Conservation (phyloP, 768 basidiomycete genomes). For the Mycena rebaudengoi region DNA sequence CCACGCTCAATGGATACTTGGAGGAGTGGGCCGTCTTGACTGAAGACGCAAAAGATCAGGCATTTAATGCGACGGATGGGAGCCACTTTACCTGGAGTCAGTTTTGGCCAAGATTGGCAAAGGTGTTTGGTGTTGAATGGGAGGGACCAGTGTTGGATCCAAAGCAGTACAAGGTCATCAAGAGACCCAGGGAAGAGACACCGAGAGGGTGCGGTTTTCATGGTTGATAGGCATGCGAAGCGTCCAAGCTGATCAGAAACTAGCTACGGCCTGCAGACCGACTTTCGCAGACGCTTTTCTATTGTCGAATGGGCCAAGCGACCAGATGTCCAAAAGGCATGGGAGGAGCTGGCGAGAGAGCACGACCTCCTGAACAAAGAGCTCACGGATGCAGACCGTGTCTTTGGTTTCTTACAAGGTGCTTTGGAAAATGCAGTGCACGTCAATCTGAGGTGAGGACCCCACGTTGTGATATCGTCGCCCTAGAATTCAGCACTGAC, state of each 20-base stretch:
- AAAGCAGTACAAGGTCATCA: not conserved
- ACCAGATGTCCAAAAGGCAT: not conserved
- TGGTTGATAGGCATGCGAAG: not conserved
- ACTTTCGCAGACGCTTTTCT: not conserved
- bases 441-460: not conserved
- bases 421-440: not conserved
- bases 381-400: not conserved
- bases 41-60: not conserved
- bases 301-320: not conserved
- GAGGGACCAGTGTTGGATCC: not conserved
- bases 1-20: not conserved
- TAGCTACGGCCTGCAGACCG: not conserved
- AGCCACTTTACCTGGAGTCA: not conserved
- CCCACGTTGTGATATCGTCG: not conserved
- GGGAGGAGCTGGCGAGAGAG: not conserved
- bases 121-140: not conserved
- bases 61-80: not conserved
- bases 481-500: not conserved
- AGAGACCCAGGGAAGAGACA: not conserved
- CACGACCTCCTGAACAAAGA: not conserved
- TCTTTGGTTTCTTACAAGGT: not conserved
- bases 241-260: not conserved
- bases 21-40: not conserved
- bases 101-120: not conserved
- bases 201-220: not conserved